phyloP scores from a whole-genome alignment of 495 filamentous ascomycete genomes.

The Neurospora sublineolata region DNA sequence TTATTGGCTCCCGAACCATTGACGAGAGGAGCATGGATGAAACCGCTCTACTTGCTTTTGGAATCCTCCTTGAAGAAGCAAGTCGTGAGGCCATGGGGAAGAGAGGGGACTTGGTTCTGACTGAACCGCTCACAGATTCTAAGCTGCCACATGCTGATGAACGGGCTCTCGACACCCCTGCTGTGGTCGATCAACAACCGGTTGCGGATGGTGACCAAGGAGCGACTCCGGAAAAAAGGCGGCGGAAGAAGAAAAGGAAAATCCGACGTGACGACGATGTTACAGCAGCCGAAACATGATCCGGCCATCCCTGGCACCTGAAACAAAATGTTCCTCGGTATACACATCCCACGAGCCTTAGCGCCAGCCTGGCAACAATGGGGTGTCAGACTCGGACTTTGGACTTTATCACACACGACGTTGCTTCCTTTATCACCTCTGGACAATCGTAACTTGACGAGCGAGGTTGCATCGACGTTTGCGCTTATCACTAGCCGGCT shows the following conservation, averaged over 20 bases:
- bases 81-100: conserved; percentile 50
- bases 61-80: conserved; percentile 72
- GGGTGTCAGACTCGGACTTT: neutral
- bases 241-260: neutral
- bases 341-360: neutral
- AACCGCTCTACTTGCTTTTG: conserved; percentile 70
- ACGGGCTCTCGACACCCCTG: neutral
- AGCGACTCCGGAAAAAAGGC: neutral
- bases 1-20: conserved; percentile 8
- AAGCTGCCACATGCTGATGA: neutral
- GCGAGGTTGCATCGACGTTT: neutral
- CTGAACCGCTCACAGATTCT: conserved; percentile 43
- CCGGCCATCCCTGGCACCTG: neutral
- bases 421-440: neutral
- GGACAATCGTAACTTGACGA: neutral
- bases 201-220: neutral
- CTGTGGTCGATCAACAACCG: neutral
- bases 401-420: neutral
- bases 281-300: neutral
- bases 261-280: neutral
- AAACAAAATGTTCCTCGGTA: neutral
- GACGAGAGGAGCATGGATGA: conserved; percentile 69
- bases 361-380: neutral
- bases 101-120: conserved; percentile 64
- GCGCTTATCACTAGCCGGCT: neutral